Evolutionary conservation across 2,329 filamentous ascomycete species (phyloP).

Genomic region (Triangularia verruculosa): DNA sequence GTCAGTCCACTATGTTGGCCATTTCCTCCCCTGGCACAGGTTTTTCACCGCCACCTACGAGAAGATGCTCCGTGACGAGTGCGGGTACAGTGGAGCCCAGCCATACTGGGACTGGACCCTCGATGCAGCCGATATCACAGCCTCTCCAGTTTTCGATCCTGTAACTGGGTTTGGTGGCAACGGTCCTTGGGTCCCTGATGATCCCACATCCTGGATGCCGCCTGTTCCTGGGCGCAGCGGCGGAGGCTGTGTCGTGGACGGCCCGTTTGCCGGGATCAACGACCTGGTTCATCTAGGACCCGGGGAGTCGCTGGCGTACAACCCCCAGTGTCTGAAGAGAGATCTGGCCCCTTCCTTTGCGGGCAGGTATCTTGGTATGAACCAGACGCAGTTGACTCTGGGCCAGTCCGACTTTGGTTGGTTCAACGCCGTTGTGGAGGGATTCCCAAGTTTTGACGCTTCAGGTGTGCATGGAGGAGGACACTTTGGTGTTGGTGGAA

Average conservation of each 20-base stretch:
- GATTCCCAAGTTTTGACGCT: slow-evolving; percentile 35
- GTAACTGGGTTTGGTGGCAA: slow-evolving; percentile 23
- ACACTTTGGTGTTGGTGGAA: slow-evolving; percentile 23
- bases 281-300: slow-evolving; percentile 25
- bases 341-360: slow-evolving; percentile 24
- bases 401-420: slow-evolving; percentile 27
- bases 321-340: slow-evolving; percentile 24
- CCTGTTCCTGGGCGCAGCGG: slow-evolving; percentile 21
- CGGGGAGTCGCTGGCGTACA: slow-evolving; percentile 9
- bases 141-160: slow-evolving; percentile 23
- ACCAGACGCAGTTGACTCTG: slow-evolving; percentile 28
- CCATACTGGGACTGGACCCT: slow-evolving; percentile 43
- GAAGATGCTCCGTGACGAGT: slow-evolving; percentile 38
- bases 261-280: slow-evolving; percentile 15
- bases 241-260: slow-evolving; percentile 20
- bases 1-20: slow-evolving; percentile 33
- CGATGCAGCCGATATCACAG: slow-evolving; percentile 10
- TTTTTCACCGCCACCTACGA: slow-evolving; percentile 39
- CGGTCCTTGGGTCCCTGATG: slow-evolving; percentile 6
- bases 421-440: slow-evolving; percentile 19
- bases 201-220: slow-evolving; percentile 11
- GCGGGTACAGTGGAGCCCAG: slow-evolving; percentile 35
- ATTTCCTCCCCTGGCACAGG: slow-evolving; percentile 42
- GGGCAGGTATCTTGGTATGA: slow-evolving; percentile 26
- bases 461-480: slow-evolving; percentile 23